Percentiles rank a stretch among this genome's conserved stretches.
phyloP scores from a whole-genome alignment of 768 basidiomycete species.

The Roridomyces roridus region DNA sequence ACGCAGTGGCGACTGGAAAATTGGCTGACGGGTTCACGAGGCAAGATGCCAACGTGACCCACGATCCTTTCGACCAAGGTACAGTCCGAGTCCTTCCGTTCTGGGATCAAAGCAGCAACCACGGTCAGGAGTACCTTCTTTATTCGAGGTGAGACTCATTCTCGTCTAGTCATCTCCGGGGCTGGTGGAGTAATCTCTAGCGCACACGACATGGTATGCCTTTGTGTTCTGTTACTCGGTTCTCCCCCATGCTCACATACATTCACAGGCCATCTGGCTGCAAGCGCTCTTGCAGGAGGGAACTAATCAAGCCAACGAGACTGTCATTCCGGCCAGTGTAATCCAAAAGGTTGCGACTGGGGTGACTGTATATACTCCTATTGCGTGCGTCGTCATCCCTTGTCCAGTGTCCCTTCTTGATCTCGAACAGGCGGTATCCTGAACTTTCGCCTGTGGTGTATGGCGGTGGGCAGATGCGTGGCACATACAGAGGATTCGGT shows the following conservation, averaged over 20 bases:
- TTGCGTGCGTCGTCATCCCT: constrained; percentile 23
- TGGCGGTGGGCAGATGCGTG: constrained; percentile 29
- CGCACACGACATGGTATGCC: constrained; percentile 34
- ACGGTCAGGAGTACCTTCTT: too few relatives aligned
- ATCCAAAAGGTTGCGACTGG: constrained; percentile 30
- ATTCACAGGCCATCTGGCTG: constrained; percentile 34
- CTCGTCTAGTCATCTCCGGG: constrained; percentile 28
- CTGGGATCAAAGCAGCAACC: constrained; percentile 32
- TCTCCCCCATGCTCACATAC: neutral
- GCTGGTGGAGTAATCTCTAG: constrained; percentile 37
- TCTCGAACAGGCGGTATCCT: constrained; percentile 12
- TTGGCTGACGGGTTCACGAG: constrained; percentile 32
- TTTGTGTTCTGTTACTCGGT: neutral
- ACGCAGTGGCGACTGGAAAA: constrained; percentile 31
- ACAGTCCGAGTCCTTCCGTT: constrained; percentile 27
- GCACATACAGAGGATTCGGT: constrained; percentile 34
- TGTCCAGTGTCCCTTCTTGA: neutral
- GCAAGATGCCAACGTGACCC: constrained; percentile 23
- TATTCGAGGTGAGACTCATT: too few relatives aligned
- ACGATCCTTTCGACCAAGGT: constrained; percentile 29
- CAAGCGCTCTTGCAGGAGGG: constrained; percentile 35
- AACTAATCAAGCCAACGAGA: constrained; percentile 26
- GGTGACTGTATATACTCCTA: constrained; percentile 23
- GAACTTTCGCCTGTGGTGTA: constrained; percentile 34
- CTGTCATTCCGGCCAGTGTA: constrained; percentile 32